Evolutionary conservation across 352 stramenopile genomes (phyloP), one percentile per base, ranked within the genome.

Genomic region (Phytophthora nicotianae): DNA sequence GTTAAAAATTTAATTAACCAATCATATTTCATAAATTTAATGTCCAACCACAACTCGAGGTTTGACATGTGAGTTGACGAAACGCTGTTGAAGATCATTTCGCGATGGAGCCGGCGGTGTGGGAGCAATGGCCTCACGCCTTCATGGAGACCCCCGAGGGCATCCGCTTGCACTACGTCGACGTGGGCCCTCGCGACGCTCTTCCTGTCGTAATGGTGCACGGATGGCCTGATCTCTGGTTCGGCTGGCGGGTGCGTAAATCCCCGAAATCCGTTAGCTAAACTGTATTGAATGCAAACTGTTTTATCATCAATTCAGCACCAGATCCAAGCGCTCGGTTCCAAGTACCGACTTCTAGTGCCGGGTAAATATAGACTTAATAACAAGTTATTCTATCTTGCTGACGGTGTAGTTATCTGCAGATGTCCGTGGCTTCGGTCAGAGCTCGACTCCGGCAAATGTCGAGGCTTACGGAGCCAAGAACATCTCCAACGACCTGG

Each of bases 191-290:
- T 24, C 53, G 50, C 19, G 69, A 90, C 43, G 79, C 37, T 17
- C 56, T 85, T 35, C 71, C 81, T 2, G 60, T 90, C 7, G 74
- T 93, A 37, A 66, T 91, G 57, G 73, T 93, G 42, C 84, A 93
- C 52, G 83, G 81, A 1, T 93, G 79, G 76, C 83, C 83, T 9
- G 83, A 93, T 56, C 64, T 92, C 35, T 92, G 81, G 81, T 90
- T 88, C 43, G 79, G 79, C 8, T 90, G 83, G 81, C 73, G 78
- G 8, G 69, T 79, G 62, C 57, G 65, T 60, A 8, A 8, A 46
- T 43, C 0, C 7, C 41, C 17, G 20, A 26, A 51, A 19, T 38
- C 32, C 32, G 5, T 11, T 13, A 38, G 5, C 11, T 2, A 38
- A 38, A 29, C n/a, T 7, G 37, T 43, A 43, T 21, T 21, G 14